Evolutionary conservation across 2,329 filamentous ascomycete species (phyloP), one percentile per base, ranked within the genome.

Genomic region (Penicillium brasilianum): DNA sequence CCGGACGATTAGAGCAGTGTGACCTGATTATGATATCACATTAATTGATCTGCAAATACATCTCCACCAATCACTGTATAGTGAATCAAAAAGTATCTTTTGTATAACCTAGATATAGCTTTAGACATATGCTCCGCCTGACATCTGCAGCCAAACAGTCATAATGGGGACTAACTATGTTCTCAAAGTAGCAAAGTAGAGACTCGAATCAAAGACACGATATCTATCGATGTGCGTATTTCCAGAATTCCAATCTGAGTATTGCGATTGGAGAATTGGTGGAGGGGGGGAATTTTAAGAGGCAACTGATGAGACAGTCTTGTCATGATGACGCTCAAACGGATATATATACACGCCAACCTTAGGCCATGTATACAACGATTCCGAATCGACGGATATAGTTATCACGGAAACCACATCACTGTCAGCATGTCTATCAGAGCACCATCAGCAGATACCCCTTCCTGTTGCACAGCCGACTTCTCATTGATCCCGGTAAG

Each of bases 401-500:
- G n/a, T n/a, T n/a, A n/a, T n/a, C n/a, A n/a, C n/a, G n/a, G n/a
- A n/a, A n/a, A n/a, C n/a, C n/a, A n/a, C 13, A 46, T 16, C 22
- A 30, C 14, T 28, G 28, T 11, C 34, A 39, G 7, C 9, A 53
- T 53, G 50, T 28, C 36, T 11, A 37, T 20, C 14, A n/a, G 22
- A 39, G 50, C 50, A 41, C 18, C 50, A 41, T 41, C 50, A 5
- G 13, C 50, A n/a, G 50, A 41, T 53, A 41, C 50, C 0, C 50
- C 50, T 11, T 25, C 32, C 14, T 53, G 30, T 30, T 39, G 36
- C 9, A 39, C 20, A 1, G 50, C 50, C 14, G 50, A 53, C 37
- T 53, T 53, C 14, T 53, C 50, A 1, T 18, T 53, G 36, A 10
- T 53, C 32, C 50, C 50, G 36, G 50, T 53, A 39, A 41, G 50